Evolutionary conservation across 2,329 filamentous ascomycete genomes (phyloP), one percentile per base, ranked within the genome.

Genomic region (Claviceps paspali): DNA sequence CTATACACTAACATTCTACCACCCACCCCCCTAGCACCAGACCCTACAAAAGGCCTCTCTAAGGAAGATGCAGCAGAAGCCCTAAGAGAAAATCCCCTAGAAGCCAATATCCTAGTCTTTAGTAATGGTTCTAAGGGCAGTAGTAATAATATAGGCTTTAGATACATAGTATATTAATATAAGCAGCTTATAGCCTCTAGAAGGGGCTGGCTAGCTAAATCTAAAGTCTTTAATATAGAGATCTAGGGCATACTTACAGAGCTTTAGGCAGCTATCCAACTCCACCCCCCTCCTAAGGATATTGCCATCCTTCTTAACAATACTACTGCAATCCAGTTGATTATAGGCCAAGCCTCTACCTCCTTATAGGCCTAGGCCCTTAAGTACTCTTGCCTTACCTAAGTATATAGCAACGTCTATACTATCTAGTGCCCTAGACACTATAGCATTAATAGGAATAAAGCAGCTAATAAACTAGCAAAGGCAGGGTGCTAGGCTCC

Each of bases 401-500:
- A 11, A 11, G 23, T 9, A 26, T 11, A 26, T 11, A 11, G 23
- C 23, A 11, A 26, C 23, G 23, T 26, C 12, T 3, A 11, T 11
- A 11, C 12, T 11, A 26, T 11, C 9, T 26, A 11, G 23, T 26
- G 23, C 6, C 23, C 23, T 14, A 14, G 28, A 12, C 12, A 29
- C 14, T 14, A 15, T 12, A 7, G 28, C 1, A 29, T n/a, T 29
- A 5, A 3, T n/a, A 14, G 28, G 41, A 49, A 23, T 26, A 40
- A 50, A 6, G 23, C 23, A 9, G 23, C 23, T 8, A 11, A 26
- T 10, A 26, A 26, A 11, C 23, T 26, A 11, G 23, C 23, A 11
- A 26, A 26, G 7, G 23, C 23, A 8, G 23, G 23, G 4, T 26
- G 23, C 23, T n/a, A n/a, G n/a, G n/a, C n/a, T n/a, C n/a, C n/a